These are phyloP conservation scores for Phytophthora syringae DNA, from an alignment of 352 stramenopile species.

Conservation along the genomic window DNA sequence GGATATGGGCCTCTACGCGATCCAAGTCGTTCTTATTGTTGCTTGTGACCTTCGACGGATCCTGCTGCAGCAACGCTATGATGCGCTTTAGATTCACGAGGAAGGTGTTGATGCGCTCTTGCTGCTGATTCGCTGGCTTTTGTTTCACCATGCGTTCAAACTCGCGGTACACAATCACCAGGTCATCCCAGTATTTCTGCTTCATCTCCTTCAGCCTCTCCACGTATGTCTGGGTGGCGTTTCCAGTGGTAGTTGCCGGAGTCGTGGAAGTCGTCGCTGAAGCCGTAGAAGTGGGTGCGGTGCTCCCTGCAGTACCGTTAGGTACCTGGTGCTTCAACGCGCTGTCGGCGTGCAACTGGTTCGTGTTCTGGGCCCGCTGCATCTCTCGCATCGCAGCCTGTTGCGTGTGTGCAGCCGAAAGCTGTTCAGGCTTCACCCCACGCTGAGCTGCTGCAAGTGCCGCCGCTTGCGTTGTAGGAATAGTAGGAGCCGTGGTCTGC, in stretches of 20 bases:
- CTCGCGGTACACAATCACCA: conserved; percentile 85
- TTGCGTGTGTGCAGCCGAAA: conserved; percentile 60
- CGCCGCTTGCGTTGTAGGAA: conserved; percentile 32
- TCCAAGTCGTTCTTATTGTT: conserved; percentile 85
- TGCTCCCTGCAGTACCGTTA: conserved; percentile 22
- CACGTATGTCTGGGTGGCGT: conserved; percentile 59
- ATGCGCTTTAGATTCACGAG: conserved; percentile 83
- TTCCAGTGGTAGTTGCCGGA: conserved; percentile 27
- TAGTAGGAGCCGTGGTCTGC: conserved; percentile 44
- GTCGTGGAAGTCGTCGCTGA: conserved; percentile 20
- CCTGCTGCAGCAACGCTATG: conserved; percentile 80
- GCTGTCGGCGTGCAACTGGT: conserved; percentile 51
- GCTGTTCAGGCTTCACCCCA: conserved; percentile 65
- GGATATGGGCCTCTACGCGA: conserved; percentile 82
- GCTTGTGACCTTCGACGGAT: conserved; percentile 75
- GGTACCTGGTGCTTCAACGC: conserved; percentile 41
- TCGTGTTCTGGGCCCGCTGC: conserved; percentile 66
- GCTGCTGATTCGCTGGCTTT: conserved; percentile 78
- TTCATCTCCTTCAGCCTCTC: conserved; percentile 81
- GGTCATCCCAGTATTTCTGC: conserved; percentile 83
- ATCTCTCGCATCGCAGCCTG: conserved; percentile 68
- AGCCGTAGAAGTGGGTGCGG: conserved; percentile 11
- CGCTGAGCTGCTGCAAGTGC: conserved; percentile 38
- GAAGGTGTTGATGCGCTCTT: conserved; percentile 85
- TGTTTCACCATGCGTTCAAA: conserved; percentile 89